Percentiles rank a stretch among this genome's conserved stretches.
phyloP scores from a whole-genome alignment of 805 yeast species.

The Peterozyma xylosa region DNA sequence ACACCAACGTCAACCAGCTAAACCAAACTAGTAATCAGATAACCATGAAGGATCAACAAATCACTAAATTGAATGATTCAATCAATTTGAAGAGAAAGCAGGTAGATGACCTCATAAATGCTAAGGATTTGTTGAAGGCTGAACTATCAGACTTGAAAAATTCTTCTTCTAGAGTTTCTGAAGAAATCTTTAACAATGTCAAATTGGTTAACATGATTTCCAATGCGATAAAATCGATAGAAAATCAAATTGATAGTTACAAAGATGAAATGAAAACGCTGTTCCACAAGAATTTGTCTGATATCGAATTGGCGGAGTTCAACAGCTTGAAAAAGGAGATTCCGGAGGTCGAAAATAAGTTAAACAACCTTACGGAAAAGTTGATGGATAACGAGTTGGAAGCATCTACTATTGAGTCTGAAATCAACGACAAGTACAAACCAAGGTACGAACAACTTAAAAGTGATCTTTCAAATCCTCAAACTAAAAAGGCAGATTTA shows the following conservation, averaged over 20 bases:
- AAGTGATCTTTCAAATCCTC: constrained; percentile 13
- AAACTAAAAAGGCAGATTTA: constrained; percentile 11
- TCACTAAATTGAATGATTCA: constrained; percentile 42
- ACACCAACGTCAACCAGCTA: constrained; percentile 30
- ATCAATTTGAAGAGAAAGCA: constrained; percentile 26
- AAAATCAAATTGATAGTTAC: constrained; percentile 34
- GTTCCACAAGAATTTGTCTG: constrained; percentile 46
- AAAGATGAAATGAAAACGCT: constrained; percentile 41
- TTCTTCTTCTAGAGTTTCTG: constrained; percentile 34
- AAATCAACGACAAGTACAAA: constrained; percentile 46
- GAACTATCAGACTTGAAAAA: constrained; percentile 32
- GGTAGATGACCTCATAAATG: constrained; percentile 34
- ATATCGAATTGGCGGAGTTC: constrained; percentile 39
- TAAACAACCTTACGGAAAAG: constrained; percentile 30
- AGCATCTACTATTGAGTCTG: constrained; percentile 41
- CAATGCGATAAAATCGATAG: constrained; percentile 24
- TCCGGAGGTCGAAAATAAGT: constrained; percentile 27
- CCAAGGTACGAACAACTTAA: constrained; percentile 41
- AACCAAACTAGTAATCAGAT: constrained; percentile 29
- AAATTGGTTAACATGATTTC: constrained; percentile 27
- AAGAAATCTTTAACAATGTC: constrained; percentile 29
- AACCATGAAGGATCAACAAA: constrained; percentile 37
- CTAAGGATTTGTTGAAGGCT: constrained; percentile 35
- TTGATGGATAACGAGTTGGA: constrained; percentile 39
- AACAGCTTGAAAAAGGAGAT: constrained; percentile 26